Percentiles rank a stretch among this genome's conserved stretches.
phyloP scores from a whole-genome alignment of 2,329 filamentous ascomycete species.

The Geoglossum cookeanum region DNA sequence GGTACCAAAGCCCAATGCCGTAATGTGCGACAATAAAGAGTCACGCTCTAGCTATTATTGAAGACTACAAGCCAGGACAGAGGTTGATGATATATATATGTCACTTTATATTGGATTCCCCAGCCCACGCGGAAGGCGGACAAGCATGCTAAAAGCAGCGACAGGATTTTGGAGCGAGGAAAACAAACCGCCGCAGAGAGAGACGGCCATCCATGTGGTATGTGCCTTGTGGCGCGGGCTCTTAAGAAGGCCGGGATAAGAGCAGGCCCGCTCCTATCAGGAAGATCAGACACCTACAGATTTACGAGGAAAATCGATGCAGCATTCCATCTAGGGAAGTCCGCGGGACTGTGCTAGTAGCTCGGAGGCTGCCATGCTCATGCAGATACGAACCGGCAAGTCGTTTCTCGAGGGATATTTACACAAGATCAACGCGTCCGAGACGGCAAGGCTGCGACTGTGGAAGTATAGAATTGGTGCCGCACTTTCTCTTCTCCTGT shows the following conservation, averaged over 20 bases:
- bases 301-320: neutral
- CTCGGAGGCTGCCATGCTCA: neutral
- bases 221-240: neutral
- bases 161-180: neutral
- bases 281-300: neutral
- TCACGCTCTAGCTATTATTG: neutral
- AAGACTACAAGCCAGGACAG: neutral
- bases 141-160: slow-evolving; percentile 2
- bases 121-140: neutral
- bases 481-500: slow-evolving; percentile 4
- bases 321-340: neutral
- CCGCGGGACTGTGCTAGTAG: neutral
- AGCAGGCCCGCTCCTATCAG: neutral
- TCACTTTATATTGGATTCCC: slow-evolving; percentile 3
- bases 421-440: slow-evolving; percentile 1
- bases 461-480: neutral
- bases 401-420: neutral
- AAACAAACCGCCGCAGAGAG: no score
- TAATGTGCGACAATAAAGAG: neutral
- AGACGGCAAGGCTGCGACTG: slow-evolving; percentile 1
- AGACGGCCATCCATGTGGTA: neutral
- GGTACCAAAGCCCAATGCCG: neutral
- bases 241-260: neutral
- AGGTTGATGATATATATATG: neutral
- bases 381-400: neutral